Evolutionary conservation across 768 basidiomycete species (phyloP), one percentile per base, ranked within the genome.

Genomic region (Suillus americanus): DNA sequence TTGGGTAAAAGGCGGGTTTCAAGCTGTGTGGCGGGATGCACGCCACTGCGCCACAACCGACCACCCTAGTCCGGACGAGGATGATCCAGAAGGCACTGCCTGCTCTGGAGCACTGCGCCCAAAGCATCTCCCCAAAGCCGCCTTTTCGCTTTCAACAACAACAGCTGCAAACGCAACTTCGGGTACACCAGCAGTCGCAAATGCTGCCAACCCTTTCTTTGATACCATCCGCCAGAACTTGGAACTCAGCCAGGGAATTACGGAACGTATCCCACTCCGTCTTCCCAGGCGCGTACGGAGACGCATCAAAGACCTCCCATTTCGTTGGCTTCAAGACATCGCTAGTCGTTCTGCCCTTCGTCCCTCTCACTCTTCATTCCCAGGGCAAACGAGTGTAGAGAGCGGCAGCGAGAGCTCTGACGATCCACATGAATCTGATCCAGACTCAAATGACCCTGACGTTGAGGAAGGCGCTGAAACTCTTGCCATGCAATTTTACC

Each of bases 401-500:
- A 70, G 70, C 0, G 78, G 73, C 50, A 77, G 74, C 38, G 79
- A 79, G 64, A 78, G 74, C 14, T 73, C 76, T 35, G 79, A 79
- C 40, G 77, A 78, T 41, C 69, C 70, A 16, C 68, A 68, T 37
- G 68, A 70, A 14, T 74, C 74, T 25, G 76, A 77, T 59, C 74
- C 74, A 1, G 75, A 76, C n/a, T 74, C 77, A 25, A 67, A 74
- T 13, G 73, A 77, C 41, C 77, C 79, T 1, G 77, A 81, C 37
- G 75, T 86, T 9, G 88, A 92, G 4, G 86, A 91, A 62, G 89
- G 89, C 30, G 84, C 90, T 1, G 91, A 95, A 67, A 81, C 85
- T 1, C 85, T 99, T 37, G 95, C 96, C 2, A 88, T 88, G 83
- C 95, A 99, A 77, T 99, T 97, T 74, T 95, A 96, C 79, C 84